A percentile compares a stretch with the other conserved stretches of the same genome.
Evolutionary conservation across 805 yeast genomes (phyloP).

Genomic region (Metschnikowia corniflorae): DNA sequence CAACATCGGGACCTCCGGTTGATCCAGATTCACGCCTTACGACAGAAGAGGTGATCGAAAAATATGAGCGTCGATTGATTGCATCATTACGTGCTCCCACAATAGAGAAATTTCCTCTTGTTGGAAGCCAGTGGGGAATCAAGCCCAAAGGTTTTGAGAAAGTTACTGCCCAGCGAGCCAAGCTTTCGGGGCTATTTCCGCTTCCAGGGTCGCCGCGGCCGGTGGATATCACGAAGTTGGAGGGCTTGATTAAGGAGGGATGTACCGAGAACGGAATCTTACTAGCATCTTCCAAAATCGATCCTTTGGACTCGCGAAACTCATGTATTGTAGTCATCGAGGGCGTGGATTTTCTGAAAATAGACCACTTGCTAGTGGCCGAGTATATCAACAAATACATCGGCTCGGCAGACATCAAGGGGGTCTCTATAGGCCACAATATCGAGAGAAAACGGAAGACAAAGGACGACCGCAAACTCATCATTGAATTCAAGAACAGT

Average conservation of each 20-base stretch:
- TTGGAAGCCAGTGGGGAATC: slow-evolving; percentile 63
- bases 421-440: slow-evolving; percentile 30
- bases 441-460: slow-evolving; percentile 33
- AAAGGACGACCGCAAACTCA: slow-evolving; percentile 36
- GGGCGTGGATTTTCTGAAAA: slow-evolving; percentile 29
- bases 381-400: slow-evolving; percentile 46
- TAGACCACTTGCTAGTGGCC: slow-evolving; percentile 38
- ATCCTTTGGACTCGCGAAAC: slow-evolving; percentile 36
- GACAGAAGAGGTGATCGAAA: slow-evolving; percentile 21
- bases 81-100: slow-evolving; percentile 41
- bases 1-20: slow-evolving; percentile 3
- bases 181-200: slow-evolving; percentile 74
- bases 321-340: slow-evolving; percentile 31
- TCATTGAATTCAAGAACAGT: slow-evolving; percentile 50
- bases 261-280: slow-evolving; percentile 28
- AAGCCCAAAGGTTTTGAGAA: slow-evolving; percentile 71
- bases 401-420: slow-evolving; percentile 39
- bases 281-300: slow-evolving; percentile 33
- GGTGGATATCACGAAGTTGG: slow-evolving; percentile 39
- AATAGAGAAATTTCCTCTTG: slow-evolving; percentile 49
- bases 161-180: slow-evolving; percentile 72
- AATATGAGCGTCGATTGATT: slow-evolving; percentile 24
- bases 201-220: slow-evolving; percentile 50
- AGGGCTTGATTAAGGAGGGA: slow-evolving; percentile 36
- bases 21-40: slow-evolving; percentile 17